Evolutionary conservation across 345 rosid genomes (phyloP).

Genomic region (Syzygium aromaticum): DNA sequence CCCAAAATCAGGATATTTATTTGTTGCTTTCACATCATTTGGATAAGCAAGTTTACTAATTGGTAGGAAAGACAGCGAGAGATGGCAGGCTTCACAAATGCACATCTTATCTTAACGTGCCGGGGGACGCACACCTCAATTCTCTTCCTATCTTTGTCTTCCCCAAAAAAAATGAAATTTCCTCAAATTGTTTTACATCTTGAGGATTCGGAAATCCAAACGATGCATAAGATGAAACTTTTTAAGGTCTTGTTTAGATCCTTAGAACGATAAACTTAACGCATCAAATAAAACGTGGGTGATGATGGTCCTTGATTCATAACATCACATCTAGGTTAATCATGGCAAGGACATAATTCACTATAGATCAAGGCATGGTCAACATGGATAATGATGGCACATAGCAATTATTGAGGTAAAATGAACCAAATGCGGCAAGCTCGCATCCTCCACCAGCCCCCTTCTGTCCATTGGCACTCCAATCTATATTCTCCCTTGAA

Average conservation of each 20-base stretch:
- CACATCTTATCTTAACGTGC: too few relatives aligned
- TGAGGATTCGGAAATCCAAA: too few relatives aligned
- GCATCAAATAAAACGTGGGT: neutral
- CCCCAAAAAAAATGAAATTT: too few relatives aligned
- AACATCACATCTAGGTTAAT: too few relatives aligned
- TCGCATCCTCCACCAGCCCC: neutral
- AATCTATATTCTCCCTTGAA: neutral
- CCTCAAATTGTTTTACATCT: too few relatives aligned
- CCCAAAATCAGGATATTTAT: neutral
- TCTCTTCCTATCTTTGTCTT: too few relatives aligned
- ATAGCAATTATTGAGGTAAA: neutral
- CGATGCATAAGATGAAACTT: too few relatives aligned
- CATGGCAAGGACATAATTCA: neutral
- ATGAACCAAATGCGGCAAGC: neutral
- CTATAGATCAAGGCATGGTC: neutral
- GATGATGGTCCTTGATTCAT: neutral
- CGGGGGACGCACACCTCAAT: too few relatives aligned
- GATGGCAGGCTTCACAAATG: too few relatives aligned
- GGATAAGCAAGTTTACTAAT: neutral
- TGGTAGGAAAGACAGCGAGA: neutral
- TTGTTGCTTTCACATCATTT: neutral
- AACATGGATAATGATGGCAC: neutral
- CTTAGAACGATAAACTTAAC: neutral
- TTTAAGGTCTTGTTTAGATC: too few relatives aligned
- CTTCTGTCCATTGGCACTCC: neutral